Evolutionary conservation across 2,329 filamentous ascomycete species (phyloP).

Genomic region (Cercospora sp.): DNA sequence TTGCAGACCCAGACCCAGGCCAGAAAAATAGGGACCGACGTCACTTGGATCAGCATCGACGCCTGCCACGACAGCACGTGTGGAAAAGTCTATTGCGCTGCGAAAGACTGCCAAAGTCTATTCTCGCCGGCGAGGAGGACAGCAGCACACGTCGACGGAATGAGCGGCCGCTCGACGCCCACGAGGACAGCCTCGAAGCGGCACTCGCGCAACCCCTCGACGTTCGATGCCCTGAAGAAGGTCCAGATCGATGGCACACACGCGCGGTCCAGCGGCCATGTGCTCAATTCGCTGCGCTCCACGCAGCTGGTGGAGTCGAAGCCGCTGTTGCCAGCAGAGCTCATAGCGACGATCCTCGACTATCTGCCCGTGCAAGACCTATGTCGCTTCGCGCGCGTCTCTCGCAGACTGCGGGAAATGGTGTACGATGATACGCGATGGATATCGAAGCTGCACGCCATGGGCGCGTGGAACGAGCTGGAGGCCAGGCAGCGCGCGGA

Average conservation of each 20-base stretch:
- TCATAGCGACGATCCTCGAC: constrained; percentile 83
- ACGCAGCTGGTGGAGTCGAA: constrained; percentile 78
- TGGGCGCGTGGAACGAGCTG: constrained; percentile 88
- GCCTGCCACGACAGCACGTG: background rate
- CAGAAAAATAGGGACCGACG: background rate
- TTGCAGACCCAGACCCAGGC: background rate
- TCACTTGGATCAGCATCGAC: background rate
- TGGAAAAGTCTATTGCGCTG: background rate
- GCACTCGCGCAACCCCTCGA: constrained; percentile 33
- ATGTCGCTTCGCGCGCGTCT: constrained; percentile 79
- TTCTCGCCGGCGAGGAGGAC: background rate
- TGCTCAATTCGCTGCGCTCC: constrained; percentile 75
- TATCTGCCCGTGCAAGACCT: constrained; percentile 84
- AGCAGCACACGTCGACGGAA: constrained; percentile 12
- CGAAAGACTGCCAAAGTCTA: background rate
- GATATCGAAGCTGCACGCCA: constrained; percentile 80
- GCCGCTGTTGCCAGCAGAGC: constrained; percentile 84
- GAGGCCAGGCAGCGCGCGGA: constrained; percentile 83
- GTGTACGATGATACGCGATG: constrained; percentile 97
- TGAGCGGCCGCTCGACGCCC: constrained; percentile 31
- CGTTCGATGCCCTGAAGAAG: constrained; percentile 33
- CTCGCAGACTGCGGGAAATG: constrained; percentile 90
- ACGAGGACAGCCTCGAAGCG: constrained; percentile 23
- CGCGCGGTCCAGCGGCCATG: constrained; percentile 40
- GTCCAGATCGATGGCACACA: constrained; percentile 30